phyloP scores from a whole-genome alignment of 768 basidiomycete genomes.

The Termitomyces sp. region DNA sequence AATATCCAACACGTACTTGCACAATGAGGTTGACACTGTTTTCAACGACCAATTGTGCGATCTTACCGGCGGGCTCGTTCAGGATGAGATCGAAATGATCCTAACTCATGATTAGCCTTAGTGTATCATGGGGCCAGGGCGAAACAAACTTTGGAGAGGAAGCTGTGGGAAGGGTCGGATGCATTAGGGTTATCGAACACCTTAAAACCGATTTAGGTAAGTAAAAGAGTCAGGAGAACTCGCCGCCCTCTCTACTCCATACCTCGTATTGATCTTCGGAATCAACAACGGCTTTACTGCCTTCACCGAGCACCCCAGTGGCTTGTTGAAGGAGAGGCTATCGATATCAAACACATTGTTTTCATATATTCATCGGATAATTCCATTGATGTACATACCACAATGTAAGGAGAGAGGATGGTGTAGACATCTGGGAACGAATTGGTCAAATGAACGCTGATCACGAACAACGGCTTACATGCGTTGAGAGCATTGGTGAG shows the following conservation, averaged over 20 bases:
- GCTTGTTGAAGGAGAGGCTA: conserved; percentile 62
- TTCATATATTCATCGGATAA: background rate
- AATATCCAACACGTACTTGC: conserved; percentile 24
- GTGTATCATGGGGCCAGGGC: background rate
- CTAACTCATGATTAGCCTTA: conserved; percentile 24
- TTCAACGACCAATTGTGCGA: conserved; percentile 65
- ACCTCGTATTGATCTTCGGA: conserved; percentile 66
- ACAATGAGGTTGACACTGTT: conserved; percentile 60
- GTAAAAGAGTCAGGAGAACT: background rate
- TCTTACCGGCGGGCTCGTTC: conserved; percentile 74
- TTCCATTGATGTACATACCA: conserved; percentile 29
- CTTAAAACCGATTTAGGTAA: conserved; percentile 21
- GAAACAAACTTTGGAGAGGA: conserved; percentile 56
- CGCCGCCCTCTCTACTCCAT: background rate
- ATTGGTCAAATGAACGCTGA: conserved; percentile 1
- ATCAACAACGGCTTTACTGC: conserved; percentile 68
- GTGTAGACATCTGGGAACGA: conserved; percentile 54
- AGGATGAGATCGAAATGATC: conserved; percentile 71
- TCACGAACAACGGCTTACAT: conserved; percentile 34
- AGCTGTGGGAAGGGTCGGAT: conserved; percentile 65
- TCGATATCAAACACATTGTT: conserved; percentile 20
- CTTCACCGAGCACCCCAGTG: conserved; percentile 52
- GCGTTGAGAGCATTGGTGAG: conserved; percentile 64
- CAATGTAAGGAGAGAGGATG: conserved; percentile 62
- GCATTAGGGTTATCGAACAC: conserved; percentile 67